These are phyloP conservation scores for Nicotiana otophora DNA, from an alignment of 257 asterid genomes.

Conservation along the genomic window DNA sequence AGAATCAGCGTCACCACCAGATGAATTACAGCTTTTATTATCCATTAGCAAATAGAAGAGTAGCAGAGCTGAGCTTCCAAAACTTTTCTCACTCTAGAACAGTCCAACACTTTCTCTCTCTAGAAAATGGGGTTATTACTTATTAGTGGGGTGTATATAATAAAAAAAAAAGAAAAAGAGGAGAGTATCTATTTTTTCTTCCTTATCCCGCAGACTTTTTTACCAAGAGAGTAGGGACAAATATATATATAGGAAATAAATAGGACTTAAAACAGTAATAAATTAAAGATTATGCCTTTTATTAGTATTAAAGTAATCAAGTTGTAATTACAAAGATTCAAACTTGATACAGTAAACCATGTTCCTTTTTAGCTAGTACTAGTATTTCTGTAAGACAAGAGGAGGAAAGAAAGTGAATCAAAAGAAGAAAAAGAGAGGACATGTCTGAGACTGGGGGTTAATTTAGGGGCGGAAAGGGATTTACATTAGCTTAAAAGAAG, in stretches of 20 bases:
- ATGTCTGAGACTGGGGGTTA: not conserved
- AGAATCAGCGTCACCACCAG: slow-evolving; percentile 11
- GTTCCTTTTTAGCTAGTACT: not conserved
- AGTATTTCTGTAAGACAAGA: not conserved
- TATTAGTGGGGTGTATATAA: not conserved
- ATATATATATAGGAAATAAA: not conserved
- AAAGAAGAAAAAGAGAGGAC: not conserved
- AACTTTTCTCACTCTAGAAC: slow-evolving; percentile 1
- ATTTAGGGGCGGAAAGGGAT: not conserved
- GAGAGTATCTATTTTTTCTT: not conserved
- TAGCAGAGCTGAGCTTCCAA: not conserved
- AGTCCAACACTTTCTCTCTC: not conserved
- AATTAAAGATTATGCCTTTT: not conserved
- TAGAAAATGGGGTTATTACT: not conserved
- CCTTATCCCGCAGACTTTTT: not conserved
- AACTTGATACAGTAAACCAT: not conserved
- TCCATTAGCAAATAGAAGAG: slow-evolving; percentile 18
- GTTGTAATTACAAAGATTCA: not conserved
- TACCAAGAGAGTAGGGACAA: not conserved
- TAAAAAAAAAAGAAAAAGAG: no score
- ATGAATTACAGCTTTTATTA: slow-evolving; percentile 24
- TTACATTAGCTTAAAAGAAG: slow-evolving; percentile 12
- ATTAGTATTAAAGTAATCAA: not conserved
- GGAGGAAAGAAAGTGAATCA: not conserved
- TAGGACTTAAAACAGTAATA: not conserved